A percentile compares a stretch with the other conserved stretches of the same genome.
Evolutionary conservation across 2,329 filamentous ascomycete genomes (phyloP).

Genomic region (Alternaria gansuensis): DNA sequence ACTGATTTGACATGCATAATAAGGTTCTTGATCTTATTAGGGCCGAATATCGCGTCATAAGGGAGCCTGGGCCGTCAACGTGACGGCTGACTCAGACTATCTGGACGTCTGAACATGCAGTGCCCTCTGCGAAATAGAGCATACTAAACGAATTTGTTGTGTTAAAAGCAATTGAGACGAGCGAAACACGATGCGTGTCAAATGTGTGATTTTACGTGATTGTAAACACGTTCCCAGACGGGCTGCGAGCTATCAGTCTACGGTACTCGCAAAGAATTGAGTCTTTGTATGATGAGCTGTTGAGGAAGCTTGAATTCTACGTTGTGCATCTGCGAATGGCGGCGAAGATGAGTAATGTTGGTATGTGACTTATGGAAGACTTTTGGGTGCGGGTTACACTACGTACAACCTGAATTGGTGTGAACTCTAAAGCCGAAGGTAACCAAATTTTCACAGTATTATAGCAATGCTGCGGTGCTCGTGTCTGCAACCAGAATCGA

Average conservation of each 20-base stretch:
- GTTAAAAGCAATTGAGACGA: too few relatives aligned
- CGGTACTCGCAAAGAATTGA: neutral
- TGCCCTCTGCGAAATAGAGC: too few relatives aligned
- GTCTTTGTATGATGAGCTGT: conserved; percentile 29
- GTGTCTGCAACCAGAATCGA: neutral
- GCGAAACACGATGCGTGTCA: neutral
- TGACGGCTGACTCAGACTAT: neutral
- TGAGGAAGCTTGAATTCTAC: neutral
- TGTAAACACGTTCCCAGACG: neutral
- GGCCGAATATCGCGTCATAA: neutral
- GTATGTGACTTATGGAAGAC: conserved; percentile 6
- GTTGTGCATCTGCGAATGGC: neutral
- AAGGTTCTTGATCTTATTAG: neutral
- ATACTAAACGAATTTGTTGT: too few relatives aligned
- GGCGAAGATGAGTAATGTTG: neutral
- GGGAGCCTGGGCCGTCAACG: neutral
- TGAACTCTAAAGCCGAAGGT: neutral
- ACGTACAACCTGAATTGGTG: neutral
- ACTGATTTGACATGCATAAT: neutral
- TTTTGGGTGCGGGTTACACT: conserved; percentile 2
- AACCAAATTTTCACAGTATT: neutral
- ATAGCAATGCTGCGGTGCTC: too few relatives aligned
- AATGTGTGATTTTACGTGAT: neutral
- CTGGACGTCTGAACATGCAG: neutral
- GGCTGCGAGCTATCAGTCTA: neutral